Evolutionary conservation across 495 filamentous ascomycete genomes (phyloP), one percentile per base, ranked within the genome.

Genomic region (Xeromyces bisporus): DNA sequence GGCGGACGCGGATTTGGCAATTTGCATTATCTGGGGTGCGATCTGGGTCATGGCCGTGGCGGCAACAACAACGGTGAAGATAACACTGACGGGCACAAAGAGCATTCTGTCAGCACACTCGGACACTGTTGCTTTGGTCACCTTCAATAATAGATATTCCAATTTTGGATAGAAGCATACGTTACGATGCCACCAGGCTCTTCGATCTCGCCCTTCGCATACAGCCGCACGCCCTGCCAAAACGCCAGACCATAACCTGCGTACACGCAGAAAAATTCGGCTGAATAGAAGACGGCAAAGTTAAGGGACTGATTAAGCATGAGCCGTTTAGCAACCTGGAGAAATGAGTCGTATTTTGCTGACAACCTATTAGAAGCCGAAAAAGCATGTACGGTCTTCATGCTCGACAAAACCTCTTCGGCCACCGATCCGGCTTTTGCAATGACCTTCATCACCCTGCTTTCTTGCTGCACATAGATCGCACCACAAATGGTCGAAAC

Each of bases 321-420:
- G 40, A 24, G 23, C 28, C 4, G 18, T 9, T 54, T 36, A 2
- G 52, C 52, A 3, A 26, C 18, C 2, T 26, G 16, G 18, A 62
- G 43, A 16, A 40, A 46, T 5, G 26, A 36, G 9, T 47, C 28
- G 29, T 63, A 60, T 7, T 48, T 45, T 3, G 34, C 23, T 6
- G 48, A 44, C 15, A 70, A 38, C 9, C 29, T 27, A 4, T 49
- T 39, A 4, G 50, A 45, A 2, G 58, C 62, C 33, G 48, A 50
- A 39, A 67, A 68, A 3, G 67, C 63, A 26, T 68, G 64, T 0
- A 72, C 57, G 2, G 58, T 56, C 18, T 53, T 48, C 13, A 69
- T 51, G 3, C 48, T 43, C 2, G 46, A 48, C 12, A 71, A 46
- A 3, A 53, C 57, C 11, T 53, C 58, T 31, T 65, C 48, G 1